Percentiles rank a stretch among this genome's conserved stretches.
These are phyloP conservation scores for Pythium rhizo-oryzae DNA, from an alignment of 352 stramenopile genomes.

Conservation along the genomic window DNA sequence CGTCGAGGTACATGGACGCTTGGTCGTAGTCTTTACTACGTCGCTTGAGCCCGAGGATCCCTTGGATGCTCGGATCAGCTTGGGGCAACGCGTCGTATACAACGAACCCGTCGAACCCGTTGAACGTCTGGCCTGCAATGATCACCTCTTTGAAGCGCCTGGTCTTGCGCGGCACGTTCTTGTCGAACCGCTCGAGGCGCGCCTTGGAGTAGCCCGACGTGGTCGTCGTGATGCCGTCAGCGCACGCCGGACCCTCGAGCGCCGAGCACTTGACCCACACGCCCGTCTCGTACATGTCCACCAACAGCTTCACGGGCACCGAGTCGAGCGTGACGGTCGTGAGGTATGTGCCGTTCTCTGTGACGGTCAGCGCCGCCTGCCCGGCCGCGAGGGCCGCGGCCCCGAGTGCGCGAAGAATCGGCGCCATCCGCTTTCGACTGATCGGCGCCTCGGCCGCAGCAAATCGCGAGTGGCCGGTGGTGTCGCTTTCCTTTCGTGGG, in stretches of 20 bases:
- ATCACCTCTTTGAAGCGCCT: not conserved
- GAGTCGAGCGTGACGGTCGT: slow-evolving; percentile 13
- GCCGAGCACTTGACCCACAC: slow-evolving; percentile 11
- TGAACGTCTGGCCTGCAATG: slow-evolving; percentile 9
- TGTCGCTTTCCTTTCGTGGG: too few relatives aligned
- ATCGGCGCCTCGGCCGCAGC: too few relatives aligned
- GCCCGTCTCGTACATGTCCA: not conserved
- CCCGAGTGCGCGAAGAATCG: not conserved
- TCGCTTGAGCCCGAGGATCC: not conserved
- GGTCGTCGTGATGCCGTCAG: not conserved
- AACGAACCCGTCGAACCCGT: not conserved
- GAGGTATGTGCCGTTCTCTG: slow-evolving; percentile 12
- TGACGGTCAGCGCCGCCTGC: not conserved
- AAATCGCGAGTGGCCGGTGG: too few relatives aligned
- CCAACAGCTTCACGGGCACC: not conserved
- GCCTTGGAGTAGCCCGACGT: not conserved
- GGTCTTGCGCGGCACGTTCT: not conserved
- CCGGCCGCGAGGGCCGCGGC: slow-evolving; percentile 6
- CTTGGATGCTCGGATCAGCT: slow-evolving; percentile 1
- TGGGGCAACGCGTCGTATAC: not conserved
- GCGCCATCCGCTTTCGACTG: not conserved
- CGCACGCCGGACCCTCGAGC: slow-evolving; percentile 6
- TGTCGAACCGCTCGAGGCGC: not conserved
- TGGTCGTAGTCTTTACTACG: not conserved
- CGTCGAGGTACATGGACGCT: not conserved